A percentile compares a stretch with the other conserved stretches of the same genome.
phyloP scores from a whole-genome alignment of 192 early-diverging fungal species.

The Coemansia sp. region DNA sequence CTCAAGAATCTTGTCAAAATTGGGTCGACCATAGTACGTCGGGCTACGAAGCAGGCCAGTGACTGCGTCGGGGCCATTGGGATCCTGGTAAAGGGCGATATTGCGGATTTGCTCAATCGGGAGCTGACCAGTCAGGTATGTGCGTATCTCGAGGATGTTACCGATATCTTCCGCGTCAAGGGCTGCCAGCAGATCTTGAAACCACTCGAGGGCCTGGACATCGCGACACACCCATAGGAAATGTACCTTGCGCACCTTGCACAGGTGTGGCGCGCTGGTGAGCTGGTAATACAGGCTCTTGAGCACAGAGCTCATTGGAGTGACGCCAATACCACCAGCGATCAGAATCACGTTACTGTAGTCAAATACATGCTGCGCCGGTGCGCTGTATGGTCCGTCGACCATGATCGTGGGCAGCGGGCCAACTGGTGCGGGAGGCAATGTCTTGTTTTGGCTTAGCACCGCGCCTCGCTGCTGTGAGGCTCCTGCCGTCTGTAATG shows the following conservation, averaged over 20 bases:
- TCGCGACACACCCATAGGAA: constrained; percentile 73
- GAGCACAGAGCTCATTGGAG: constrained; percentile 73
- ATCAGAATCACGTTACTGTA: constrained; percentile 65
- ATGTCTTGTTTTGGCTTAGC: constrained; percentile 15
- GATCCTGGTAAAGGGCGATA: constrained; percentile 60
- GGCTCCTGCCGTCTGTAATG: neutral
- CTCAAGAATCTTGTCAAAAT: constrained; percentile 69
- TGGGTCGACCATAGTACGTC: constrained; percentile 81
- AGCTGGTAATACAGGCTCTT: constrained; percentile 66
- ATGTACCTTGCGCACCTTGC: constrained; percentile 56
- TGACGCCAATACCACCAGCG: constrained; percentile 74
- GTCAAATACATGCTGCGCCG: constrained; percentile 74
- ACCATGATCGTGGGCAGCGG: constrained; percentile 61
- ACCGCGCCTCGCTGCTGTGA: neutral
- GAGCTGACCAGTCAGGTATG: constrained; percentile 66
- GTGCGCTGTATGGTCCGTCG: constrained; percentile 87
- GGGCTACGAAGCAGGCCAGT: constrained; percentile 66
- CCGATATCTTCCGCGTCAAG: constrained; percentile 62
- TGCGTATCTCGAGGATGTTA: constrained; percentile 65
- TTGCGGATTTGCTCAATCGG: constrained; percentile 63
- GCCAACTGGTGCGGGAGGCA: constrained; percentile 10
- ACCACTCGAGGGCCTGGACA: constrained; percentile 67
- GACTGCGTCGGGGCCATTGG: constrained; percentile 65
- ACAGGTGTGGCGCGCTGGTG: constrained; percentile 17
- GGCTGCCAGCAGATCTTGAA: constrained; percentile 64